Percentiles rank a stretch among this genome's conserved stretches.
These are phyloP conservation scores for Astrothelium macrocarpum DNA, from an alignment of 495 filamentous ascomycete genomes.

Conservation along the genomic window DNA sequence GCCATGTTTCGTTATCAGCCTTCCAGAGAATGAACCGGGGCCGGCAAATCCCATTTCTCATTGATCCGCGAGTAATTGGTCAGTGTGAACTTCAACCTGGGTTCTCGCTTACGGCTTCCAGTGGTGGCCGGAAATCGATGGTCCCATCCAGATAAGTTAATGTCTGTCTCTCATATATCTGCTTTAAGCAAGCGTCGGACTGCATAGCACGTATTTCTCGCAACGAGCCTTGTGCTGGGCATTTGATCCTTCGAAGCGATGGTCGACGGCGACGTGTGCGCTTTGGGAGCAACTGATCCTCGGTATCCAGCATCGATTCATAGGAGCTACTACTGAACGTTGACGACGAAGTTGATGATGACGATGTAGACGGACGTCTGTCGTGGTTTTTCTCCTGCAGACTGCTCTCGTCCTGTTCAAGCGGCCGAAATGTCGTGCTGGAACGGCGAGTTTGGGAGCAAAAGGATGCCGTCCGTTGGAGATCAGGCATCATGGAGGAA, in stretches of 20 bases:
- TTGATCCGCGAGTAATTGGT: too few relatives aligned
- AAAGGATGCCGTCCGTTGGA: conserved; percentile 1
- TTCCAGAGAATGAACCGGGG: too few relatives aligned
- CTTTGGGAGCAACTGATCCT: neutral
- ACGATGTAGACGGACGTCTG: neutral
- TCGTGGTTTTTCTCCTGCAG: neutral
- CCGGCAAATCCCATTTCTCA: too few relatives aligned
- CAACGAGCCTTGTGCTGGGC: conserved; percentile 23
- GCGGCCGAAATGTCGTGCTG: neutral
- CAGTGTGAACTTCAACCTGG: neutral
- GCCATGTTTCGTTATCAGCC: too few relatives aligned
- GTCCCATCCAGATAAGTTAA: conserved; percentile 24
- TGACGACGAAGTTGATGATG: neutral
- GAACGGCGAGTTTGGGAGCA: neutral
- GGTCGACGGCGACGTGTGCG: conserved; percentile 4
- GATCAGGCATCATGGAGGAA: neutral
- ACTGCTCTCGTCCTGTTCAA: neutral
- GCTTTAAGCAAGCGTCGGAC: conserved; percentile 28
- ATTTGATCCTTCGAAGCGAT: conserved; percentile 21
- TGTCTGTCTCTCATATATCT: conserved; percentile 28
- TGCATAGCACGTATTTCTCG: conserved; percentile 26
- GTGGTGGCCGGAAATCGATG: conserved; percentile 9
- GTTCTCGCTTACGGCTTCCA: conserved; percentile 3
- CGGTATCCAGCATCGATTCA: neutral
- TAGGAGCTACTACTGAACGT: neutral